Base-by-base conservation (phyloP, 805 yeast genomes). In the Yarrowia porcina region DNA sequence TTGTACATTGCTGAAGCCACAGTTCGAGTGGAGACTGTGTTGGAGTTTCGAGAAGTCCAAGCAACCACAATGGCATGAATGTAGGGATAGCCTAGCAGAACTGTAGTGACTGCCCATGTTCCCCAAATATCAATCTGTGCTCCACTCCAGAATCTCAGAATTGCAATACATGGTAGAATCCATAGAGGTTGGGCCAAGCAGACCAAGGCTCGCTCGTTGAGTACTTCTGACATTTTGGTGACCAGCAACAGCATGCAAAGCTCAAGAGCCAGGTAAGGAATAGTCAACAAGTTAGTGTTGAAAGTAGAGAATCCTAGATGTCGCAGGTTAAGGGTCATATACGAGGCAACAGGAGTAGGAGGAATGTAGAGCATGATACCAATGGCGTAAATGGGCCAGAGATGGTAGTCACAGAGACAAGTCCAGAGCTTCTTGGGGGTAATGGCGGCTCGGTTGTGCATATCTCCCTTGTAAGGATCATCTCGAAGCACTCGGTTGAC, bases 1-100 rank as follows among this genome's bases (percentile, higher is more conserved):
- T 86, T 87, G 69, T 82, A 85, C 50, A 87, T 64, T 0, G 90
- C 84, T 0, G 89, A 83, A 13, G 87, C 79, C 4, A 87, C 84
- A 0, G 90, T 82, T 67, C 92, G 76, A 2, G 83, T 75, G n/a
- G 86, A 73, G 27, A 87, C 87, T 0, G 86, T 77, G 70, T 83
- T 82, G 10, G 89, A 79, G 67, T 86, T 86, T 28, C 82, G 71
- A 0, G 90, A 84, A 63, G 83, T 80, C 85, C 89, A 83, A 27
- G 82, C 75, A 27, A 83, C 85, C 64, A 80, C 74, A 54, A 85
- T 72, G 1, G 88, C 82, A 73, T 83, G 83, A n/a, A 80, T 73
- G 42, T 78, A 77, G 1, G 76, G 75, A 20, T 60, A 64, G 2
- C 72, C 69, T 8, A 72, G 66, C 1, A 70, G 63, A 11, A 73